Base-by-base conservation (phyloP, 176 grass and related monocot species). In the Hsuehochloa calcarea region DNA sequence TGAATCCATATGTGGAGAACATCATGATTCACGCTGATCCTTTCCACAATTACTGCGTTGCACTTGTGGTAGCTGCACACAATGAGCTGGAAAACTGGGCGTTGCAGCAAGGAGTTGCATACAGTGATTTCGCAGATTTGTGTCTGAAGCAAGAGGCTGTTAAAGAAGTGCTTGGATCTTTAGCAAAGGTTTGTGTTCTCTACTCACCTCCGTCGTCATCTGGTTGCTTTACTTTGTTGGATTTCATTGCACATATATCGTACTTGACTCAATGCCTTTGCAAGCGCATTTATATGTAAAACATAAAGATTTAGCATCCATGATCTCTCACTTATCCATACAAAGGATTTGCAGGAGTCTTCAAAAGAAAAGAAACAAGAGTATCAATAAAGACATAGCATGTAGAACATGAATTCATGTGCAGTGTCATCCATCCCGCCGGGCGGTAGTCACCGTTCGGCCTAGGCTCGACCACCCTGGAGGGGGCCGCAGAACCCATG, bases 21-120 rank as follows among this genome's bases (percentile, higher is more conserved):
- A 93, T 99, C 82, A 96, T 96, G 93, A 17, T 99, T 29, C 91
- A 96, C 68, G 93, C 90, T 5, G 88, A 99, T 89, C 93, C 96
- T 82, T 92, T 96, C 74, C 84, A 96, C 75, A 99, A 64, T 84
- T 94, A 84, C 74, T 95, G 93, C 65, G 91, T 99, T 77, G 96
- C 91, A 16, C 91, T 99, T 51, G 89, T 99, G 26, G 90, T 94
- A 74, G 77, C 78, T 81, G 84, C 88, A 78, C 91, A 67, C 37
- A 71, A 19, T 62, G 84, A 94, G 49, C 80, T 99, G n/a, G 85
- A 96, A 89, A 90, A 80, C 29, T 96, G 91, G 96, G 93, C 91
- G 44, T 87, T 50, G 0, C 81, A 89, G 15, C 82, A 95, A 87
- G 88, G 88, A 82, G 85, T 96, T 31, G 40, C 34, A 41, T 94